Base-by-base conservation (phyloP, 352 stramenopile species). In the Phytophthora idaei region DNA sequence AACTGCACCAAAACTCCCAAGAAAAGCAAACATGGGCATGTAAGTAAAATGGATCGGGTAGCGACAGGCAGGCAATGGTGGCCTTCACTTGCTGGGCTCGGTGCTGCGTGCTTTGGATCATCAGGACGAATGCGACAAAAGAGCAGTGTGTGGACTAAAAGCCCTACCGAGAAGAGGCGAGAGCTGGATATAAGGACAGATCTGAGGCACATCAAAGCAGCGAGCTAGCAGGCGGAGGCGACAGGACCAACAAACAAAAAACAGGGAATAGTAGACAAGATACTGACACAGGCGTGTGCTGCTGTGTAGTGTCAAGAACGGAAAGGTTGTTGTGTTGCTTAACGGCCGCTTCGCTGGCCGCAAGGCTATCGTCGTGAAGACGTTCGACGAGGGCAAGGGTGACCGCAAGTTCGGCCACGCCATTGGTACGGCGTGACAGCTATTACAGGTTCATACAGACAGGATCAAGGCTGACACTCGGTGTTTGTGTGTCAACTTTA, bases 331-430 rank as follows among this genome's bases (percentile, higher is more conserved):
- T 75, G 96, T 99, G 74, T 82, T 99, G 79, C 90, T 99, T 76
- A 97, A 98, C 71, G 98, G 98, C 78, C 95, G 97, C 74, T 99
- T 99, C 80, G 98, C 98, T 62, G 98, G 98, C 77, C 97, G 97
- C 83, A 99, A 99, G 89, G 98, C 97, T 68, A 97, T 99, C 60
- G 97, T 99, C 61, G 96, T 99, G 49, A 99, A 99, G 91, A 98
- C 97, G 61, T 98, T 97, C 78, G 98, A 99, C 74, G 96, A 99
- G 64, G 97, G 97, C 69, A 94, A 85, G 56, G 90, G 81, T 55
- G 94, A 99, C 79, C 97, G 98, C 85, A 97, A 98, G 75, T 99
- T 99, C 82, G 90, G 87, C 67, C 97, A 99, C 82, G 97, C 94
- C 72, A 96, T 99, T 66, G 89, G 82, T 93, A 78, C 48, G 79